Conservation (phyloP, 2,329 filamentous ascomycete genomes). For the Monilinia laxa region DNA sequence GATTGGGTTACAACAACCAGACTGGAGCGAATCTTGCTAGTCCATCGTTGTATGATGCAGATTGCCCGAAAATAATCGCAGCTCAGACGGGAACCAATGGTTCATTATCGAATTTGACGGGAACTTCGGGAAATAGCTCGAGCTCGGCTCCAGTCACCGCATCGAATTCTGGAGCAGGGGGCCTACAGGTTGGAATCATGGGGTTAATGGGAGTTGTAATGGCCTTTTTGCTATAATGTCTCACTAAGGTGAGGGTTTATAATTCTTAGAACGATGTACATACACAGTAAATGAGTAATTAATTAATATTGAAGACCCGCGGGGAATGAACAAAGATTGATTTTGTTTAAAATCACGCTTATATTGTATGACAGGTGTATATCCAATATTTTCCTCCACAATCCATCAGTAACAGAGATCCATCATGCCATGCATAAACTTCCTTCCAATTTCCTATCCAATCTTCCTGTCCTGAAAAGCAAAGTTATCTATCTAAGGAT, state of each 20-base stretch:
- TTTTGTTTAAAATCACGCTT: background rate
- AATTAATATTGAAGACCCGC: too few species aligned
- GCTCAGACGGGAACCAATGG: too few species aligned
- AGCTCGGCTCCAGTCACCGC: background rate
- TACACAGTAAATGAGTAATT: too few species aligned
- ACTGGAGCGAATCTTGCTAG: slow-evolving; percentile 22
- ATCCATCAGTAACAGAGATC: background rate
- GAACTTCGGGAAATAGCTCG: background rate
- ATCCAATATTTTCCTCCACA: background rate
- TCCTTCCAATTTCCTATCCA: background rate
- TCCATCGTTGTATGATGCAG: slow-evolving; percentile 19
- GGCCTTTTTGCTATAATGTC: background rate
- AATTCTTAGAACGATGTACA: too few species aligned
- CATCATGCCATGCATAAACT: background rate
- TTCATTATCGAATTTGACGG: background rate
- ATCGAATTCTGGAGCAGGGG: background rate
- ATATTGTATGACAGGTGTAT: background rate
- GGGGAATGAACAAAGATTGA: background rate
- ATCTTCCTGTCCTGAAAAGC: background rate
- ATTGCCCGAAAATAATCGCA: background rate
- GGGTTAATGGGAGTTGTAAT: background rate
- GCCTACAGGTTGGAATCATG: background rate
- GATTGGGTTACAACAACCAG: slow-evolving; percentile 25
- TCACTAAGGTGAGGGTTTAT: background rate
- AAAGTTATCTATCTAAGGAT: background rate